phyloP scores from a whole-genome alignment of 2,329 filamentous ascomycete species.

The Hypoxylon sp. region DNA sequence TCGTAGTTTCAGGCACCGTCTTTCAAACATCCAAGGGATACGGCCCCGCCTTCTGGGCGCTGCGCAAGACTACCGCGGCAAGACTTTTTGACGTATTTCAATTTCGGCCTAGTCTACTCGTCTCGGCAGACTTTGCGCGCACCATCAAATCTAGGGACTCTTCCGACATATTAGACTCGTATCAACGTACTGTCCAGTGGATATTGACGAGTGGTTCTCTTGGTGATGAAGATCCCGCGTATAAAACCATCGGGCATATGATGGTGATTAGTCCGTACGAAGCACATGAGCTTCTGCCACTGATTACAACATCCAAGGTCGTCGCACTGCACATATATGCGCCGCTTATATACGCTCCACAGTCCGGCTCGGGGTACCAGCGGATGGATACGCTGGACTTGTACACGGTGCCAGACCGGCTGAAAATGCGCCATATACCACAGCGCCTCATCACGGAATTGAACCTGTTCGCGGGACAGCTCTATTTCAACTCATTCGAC shows the following conservation, averaged over 20 bases:
- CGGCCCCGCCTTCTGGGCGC: conserved; percentile 61
- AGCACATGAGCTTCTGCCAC: conserved; percentile 43
- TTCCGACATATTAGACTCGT: conserved; percentile 31
- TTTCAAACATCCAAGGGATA: conserved; percentile 54
- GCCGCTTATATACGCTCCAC: conserved; percentile 32
- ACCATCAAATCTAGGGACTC: conserved; percentile 14
- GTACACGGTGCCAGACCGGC: conserved; percentile 38
- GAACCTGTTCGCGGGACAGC: conserved; percentile 77
- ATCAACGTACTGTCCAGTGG: conserved; percentile 46
- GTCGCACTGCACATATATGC: conserved; percentile 48
- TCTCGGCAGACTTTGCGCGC: conserved; percentile 40
- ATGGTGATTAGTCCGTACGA: conserved; percentile 51
- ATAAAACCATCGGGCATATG: conserved; percentile 26
- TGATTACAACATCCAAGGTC: conserved; percentile 14
- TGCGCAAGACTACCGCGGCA: conserved; percentile 60
- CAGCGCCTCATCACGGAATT: conserved; percentile 59
- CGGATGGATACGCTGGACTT: conserved; percentile 44
- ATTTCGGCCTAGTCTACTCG: conserved; percentile 56
- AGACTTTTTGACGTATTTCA: conserved; percentile 52
- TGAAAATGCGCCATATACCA: conserved; percentile 29
- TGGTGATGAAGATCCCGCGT: neutral
- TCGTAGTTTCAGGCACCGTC: conserved; percentile 59
- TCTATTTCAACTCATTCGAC: conserved; percentile 69
- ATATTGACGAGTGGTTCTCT: conserved; percentile 32
- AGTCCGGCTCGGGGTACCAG: conserved; percentile 27